These are phyloP conservation scores for Plectranthus barbatus DNA, from an alignment of 257 asterid genomes.

Conservation along the genomic window DNA sequence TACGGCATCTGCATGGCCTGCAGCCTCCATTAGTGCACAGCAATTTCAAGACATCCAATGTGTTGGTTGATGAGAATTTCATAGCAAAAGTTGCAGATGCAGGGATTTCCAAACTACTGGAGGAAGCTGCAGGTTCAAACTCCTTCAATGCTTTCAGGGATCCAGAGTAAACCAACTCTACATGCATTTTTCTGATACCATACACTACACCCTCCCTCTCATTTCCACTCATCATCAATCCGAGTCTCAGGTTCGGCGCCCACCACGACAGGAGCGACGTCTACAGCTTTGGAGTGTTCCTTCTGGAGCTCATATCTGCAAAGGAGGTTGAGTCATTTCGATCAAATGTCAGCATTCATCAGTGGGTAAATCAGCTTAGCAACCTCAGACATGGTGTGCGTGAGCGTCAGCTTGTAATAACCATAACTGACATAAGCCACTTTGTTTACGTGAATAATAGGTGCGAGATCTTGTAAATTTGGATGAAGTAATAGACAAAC, in stretches of 20 bases:
- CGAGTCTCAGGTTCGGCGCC: constrained; percentile 29
- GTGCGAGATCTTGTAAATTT: constrained; percentile 29
- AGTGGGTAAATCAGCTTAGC: constrained; percentile 38
- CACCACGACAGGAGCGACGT: constrained; percentile 37
- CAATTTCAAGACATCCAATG: constrained; percentile 65
- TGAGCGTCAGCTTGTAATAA: too few relatives aligned
- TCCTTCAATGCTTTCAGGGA: constrained; percentile 39
- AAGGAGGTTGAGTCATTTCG: constrained; percentile 39
- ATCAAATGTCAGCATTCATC: constrained; percentile 32
- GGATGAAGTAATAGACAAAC: constrained; percentile 36
- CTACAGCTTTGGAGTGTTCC: constrained; percentile 67
- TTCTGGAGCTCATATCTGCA: constrained; percentile 63
- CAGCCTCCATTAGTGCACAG: constrained; percentile 47
- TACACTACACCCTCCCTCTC: background rate
- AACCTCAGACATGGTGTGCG: background rate
- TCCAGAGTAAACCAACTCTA: constrained; percentile 51
- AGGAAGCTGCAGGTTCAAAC: constrained; percentile 29
- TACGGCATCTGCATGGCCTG: constrained; percentile 53
- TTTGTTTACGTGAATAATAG: constrained; percentile 7
- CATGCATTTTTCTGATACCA: background rate
- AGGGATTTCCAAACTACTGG: constrained; percentile 40
- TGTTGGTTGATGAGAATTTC: constrained; percentile 71
- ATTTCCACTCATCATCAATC: background rate
- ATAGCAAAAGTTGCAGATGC: constrained; percentile 70
- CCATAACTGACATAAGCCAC: too few relatives aligned